phyloP scores from a whole-genome alignment of 768 basidiomycete species.

The Suillus paluster region DNA sequence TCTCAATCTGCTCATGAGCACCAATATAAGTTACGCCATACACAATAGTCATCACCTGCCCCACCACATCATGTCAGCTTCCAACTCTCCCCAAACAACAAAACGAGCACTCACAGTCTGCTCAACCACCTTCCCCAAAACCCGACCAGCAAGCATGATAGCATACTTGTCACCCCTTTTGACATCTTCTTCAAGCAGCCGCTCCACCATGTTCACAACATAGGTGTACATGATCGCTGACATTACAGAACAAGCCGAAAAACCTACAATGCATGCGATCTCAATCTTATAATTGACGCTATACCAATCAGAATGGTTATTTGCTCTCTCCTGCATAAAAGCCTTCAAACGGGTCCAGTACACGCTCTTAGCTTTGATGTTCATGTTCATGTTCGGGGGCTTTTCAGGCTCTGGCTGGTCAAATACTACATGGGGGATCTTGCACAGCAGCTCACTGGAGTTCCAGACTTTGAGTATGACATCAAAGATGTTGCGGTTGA shows the following conservation, averaged over 20 bases:
- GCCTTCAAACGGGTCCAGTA: constrained; percentile 60
- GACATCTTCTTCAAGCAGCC: constrained; percentile 60
- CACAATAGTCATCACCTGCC: constrained; percentile 98
- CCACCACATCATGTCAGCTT: neutral
- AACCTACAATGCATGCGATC: constrained; percentile 85
- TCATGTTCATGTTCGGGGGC: constrained; percentile 43
- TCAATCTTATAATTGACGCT: constrained; percentile 96
- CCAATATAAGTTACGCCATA: constrained; percentile 97
- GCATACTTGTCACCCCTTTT: constrained; percentile 58
- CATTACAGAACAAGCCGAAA: constrained; percentile 3
- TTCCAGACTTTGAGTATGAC: constrained; percentile 87
- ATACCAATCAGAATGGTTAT: constrained; percentile 91
- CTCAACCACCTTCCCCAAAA: constrained; percentile 94
- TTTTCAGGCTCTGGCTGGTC: constrained; percentile 68
- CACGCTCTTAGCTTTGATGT: constrained; percentile 59
- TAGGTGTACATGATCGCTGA: constrained; percentile 73
- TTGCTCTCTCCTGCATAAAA: constrained; percentile 66
- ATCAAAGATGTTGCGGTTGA: constrained; percentile 81
- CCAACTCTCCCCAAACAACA: neutral
- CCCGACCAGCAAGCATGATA: constrained; percentile 67
- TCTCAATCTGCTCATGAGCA: constrained; percentile 93
- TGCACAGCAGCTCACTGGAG: constrained; percentile 76
- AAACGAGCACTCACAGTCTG: constrained; percentile 72
- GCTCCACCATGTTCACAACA: constrained; percentile 89
- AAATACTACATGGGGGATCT: constrained; percentile 77